Evolutionary conservation across 2,329 filamentous ascomycete genomes (phyloP), one percentile per base, ranked within the genome.

Genomic region (Trichoderma hamatum): DNA sequence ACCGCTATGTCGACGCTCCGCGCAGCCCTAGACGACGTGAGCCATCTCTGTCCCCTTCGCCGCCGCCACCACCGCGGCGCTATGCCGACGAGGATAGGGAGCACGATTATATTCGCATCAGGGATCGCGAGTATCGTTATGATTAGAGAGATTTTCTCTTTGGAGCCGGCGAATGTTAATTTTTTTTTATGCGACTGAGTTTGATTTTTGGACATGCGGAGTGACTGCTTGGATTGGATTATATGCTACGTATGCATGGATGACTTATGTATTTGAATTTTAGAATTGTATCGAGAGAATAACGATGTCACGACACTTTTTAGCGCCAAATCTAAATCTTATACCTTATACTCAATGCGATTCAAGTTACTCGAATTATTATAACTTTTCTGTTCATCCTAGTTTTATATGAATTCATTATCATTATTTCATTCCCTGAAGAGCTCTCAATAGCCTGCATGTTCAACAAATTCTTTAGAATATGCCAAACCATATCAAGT

Each of bases 1-100:
- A 80, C 73, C 83, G 85, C 7, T 86, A 87, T 72, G 80, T 87
- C 60, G 84, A 87, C 69, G 84, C 82, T 0, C 81, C 84, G 30
- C 63, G 63, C 21, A 67, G 63, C 39, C 63, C 63, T 21, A 78
- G 82, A 62, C 77, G 28, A 4, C 66, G 49, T 30, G 43, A 46
- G 13, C 72, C 74, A 26, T 74, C 76, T 54, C 72, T 77, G 56
- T 72, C 81, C 70, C 77, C 78, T 52, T 72, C 60, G n/a, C 52
- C 63, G 30, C 52, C 74, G 11, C 71, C 75, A 69, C 74, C 75
- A 49, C 73, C 72, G 63, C 73, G 70, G 73, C 79, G 73, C 72
- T 78, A 74, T 77, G 79, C 77, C 24, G 71, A 69, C 69, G 78
- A 70, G 4, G 67, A 69, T 16, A 52, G 67, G 55, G 74, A 73